Evolutionary conservation across 169 alveolate species (phyloP).

Genomic region (Toxoplasma gondii): DNA sequence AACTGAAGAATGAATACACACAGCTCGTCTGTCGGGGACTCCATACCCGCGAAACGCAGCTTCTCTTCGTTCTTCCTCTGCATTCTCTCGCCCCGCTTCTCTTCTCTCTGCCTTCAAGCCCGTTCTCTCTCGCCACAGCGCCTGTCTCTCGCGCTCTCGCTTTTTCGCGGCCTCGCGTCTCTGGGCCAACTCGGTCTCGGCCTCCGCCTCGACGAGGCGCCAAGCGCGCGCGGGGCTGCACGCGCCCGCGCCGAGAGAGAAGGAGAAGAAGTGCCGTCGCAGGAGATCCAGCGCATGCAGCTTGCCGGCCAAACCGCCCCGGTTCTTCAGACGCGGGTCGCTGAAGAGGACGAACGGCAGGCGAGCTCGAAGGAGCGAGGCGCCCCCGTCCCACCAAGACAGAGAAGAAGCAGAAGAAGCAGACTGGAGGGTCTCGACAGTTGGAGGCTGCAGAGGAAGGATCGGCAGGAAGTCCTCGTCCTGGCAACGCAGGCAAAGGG

Average conservation of each 20-base stretch:
- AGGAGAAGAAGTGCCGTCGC: conserved; percentile 6
- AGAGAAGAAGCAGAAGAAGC: not conserved
- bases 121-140: not conserved
- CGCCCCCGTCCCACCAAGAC: conserved; percentile 63
- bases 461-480: not conserved
- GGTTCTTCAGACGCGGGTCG: conserved; percentile 1
- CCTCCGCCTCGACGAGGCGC: not conserved
- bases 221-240: not conserved
- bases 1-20: too few species aligned
- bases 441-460: not conserved
- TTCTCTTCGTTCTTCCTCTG: not conserved
- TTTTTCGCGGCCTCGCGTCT: not conserved
- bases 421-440: not conserved
- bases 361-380: conserved; percentile 39
- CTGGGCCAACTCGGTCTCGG: not conserved
- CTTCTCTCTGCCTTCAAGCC: not conserved
- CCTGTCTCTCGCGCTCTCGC: not conserved
- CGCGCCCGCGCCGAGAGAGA: not conserved
- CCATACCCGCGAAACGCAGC: too few species aligned
- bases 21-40: too few species aligned
- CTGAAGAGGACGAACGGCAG: conserved; percentile 35
- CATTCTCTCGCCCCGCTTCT: not conserved
- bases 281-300: conserved; percentile 2
- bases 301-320: not conserved
- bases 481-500: conserved; percentile 7